A percentile compares a stretch with the other conserved stretches of the same genome.
phyloP scores from a whole-genome alignment of 768 basidiomycete genomes.

The Daedaleopsis sinensis region DNA sequence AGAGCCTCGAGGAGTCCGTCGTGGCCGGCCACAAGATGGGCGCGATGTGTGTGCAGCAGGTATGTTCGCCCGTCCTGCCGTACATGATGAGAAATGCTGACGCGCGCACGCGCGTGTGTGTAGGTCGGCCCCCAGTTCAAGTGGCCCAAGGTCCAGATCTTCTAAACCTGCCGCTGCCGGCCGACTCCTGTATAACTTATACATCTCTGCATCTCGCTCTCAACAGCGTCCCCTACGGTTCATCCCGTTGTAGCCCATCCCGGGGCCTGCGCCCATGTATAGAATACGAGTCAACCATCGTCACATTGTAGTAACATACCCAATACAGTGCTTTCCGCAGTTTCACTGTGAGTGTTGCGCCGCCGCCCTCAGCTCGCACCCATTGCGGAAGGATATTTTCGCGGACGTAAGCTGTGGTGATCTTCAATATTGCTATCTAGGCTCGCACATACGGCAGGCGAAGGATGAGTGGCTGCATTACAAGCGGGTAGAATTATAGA shows the following conservation, averaged over 20 bases:
- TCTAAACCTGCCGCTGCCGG: conserved; percentile 28
- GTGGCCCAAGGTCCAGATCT: conserved; percentile 57
- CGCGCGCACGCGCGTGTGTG: conserved; percentile 6
- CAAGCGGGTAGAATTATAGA: not conserved
- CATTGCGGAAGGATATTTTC: too few species aligned
- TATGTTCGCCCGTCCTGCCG: conserved; percentile 32
- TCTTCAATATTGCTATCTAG: too few species aligned
- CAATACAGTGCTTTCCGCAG: not conserved
- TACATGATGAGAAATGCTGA: not conserved
- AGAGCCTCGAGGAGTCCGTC: conserved; percentile 74
- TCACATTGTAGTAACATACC: conserved; percentile 24
- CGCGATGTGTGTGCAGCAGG: conserved; percentile 82
- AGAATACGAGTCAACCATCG: conserved; percentile 31
- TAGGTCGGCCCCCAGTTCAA: conserved; percentile 60
- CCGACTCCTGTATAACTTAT: conserved; percentile 13
- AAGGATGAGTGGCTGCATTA: too few species aligned
- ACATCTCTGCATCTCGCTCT: conserved; percentile 20
- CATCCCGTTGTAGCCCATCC: conserved; percentile 12
- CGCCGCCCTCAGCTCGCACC: too few species aligned
- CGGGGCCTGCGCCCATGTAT: conserved; percentile 19
- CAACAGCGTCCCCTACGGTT: conserved; percentile 24
- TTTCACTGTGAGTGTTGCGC: too few species aligned
- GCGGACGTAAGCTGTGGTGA: too few species aligned
- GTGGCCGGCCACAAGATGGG: conserved; percentile 88
- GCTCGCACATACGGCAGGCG: too few species aligned